A percentile compares a stretch with the other conserved stretches of the same genome.
Evolutionary conservation across 2,329 filamentous ascomycete species (phyloP).

Genomic region (Stagonosporopsis chrysanthemi): DNA sequence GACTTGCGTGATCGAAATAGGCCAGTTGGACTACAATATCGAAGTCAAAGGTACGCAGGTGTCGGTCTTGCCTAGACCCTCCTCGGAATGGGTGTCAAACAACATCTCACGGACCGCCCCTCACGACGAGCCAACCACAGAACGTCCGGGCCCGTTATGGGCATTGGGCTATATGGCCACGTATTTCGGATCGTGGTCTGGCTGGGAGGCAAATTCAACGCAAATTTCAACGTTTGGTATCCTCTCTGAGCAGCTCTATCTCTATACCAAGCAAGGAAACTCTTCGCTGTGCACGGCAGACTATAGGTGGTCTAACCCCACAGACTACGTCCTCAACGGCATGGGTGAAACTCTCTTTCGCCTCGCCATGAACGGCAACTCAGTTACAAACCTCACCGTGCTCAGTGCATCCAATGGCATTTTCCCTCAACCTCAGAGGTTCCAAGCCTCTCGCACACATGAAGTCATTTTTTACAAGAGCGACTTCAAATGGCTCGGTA

Average conservation of each 20-base stretch:
- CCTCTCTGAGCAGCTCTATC: slow-evolving; percentile 2
- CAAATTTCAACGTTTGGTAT: slow-evolving; percentile 2
- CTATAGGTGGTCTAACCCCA: slow-evolving; percentile 4
- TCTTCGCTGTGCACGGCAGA: background rate
- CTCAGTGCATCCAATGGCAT: background rate
- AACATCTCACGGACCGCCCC: background rate
- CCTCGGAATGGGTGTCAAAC: slow-evolving; percentile 4
- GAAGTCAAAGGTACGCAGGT: slow-evolving; percentile 1
- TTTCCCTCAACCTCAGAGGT: slow-evolving; percentile 1
- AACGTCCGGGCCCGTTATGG: slow-evolving; percentile 2
- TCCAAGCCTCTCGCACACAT: slow-evolving; percentile 3
- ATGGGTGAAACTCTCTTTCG: slow-evolving; percentile 10
- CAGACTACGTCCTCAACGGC: slow-evolving; percentile 6
- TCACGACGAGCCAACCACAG: background rate
- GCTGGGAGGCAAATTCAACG: slow-evolving; percentile 7
- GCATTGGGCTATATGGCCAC: slow-evolving; percentile 3
- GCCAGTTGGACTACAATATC: background rate
- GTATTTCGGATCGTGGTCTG: slow-evolving; percentile 5
- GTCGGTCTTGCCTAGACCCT: background rate
- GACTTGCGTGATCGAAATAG: slow-evolving; percentile 3
- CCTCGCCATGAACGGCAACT: slow-evolving; percentile 5
- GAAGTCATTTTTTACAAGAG: slow-evolving; percentile 15
- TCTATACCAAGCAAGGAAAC: background rate
- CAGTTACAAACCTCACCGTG: slow-evolving; percentile 6
- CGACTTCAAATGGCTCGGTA: slow-evolving; percentile 6